phyloP scores from a whole-genome alignment of 108 stramenopile genomes.

The Skeletonema marinoi region DNA sequence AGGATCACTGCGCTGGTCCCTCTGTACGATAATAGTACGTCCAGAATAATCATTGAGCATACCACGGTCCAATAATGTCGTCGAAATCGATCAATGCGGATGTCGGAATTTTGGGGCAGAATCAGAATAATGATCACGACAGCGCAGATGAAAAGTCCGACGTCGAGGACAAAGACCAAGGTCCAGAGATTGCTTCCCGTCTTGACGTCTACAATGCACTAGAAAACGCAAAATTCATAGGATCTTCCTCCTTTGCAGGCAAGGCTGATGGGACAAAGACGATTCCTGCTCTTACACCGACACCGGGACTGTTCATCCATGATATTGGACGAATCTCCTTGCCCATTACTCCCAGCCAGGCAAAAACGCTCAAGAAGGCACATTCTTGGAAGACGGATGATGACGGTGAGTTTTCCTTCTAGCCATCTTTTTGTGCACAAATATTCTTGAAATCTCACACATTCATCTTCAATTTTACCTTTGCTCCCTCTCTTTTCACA shows the following conservation, averaged over 20 bases:
- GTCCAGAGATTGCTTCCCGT: not conserved
- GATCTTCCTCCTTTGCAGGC: not conserved
- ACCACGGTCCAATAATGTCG: no score
- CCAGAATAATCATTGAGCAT: no score
- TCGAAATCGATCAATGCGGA: not conserved
- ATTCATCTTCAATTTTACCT: not conserved
- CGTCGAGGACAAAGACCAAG: not conserved
- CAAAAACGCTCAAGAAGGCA: not conserved
- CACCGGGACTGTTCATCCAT: not conserved
- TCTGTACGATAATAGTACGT: no score
- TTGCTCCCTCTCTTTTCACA: not conserved
- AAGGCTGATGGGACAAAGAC: not conserved
- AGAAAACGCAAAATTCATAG: not conserved
- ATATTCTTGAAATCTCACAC: not conserved
- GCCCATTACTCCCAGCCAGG: not conserved
- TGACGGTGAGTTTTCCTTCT: not conserved
- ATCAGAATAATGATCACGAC: not conserved
- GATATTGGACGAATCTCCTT: not conserved
- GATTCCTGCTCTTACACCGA: not conserved
- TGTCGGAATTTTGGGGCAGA: not conserved
- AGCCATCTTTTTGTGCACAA: not conserved
- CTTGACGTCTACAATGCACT: not conserved
- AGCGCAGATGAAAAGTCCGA: not conserved
- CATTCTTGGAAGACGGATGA: conserved; percentile 1
- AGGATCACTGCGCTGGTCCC: no score